These are phyloP conservation scores for Furcasterigmium furcatum DNA, from an alignment of 2,329 filamentous ascomycete species.

Conservation along the genomic window DNA sequence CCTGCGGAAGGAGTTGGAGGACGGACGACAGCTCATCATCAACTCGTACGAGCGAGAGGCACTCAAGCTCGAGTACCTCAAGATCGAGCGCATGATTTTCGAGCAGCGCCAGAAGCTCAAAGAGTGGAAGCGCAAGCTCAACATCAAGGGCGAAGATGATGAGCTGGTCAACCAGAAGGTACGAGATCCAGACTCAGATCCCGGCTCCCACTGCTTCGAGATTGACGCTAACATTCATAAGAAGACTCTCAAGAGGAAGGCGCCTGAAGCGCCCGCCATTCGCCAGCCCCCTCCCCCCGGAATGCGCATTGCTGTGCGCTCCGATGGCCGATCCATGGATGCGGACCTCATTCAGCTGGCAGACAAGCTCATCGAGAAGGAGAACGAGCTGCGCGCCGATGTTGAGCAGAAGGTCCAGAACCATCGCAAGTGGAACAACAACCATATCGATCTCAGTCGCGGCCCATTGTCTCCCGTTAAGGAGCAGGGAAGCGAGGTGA, in stretches of 20 bases:
- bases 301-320: conserved; percentile 65
- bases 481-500: conserved; percentile 57
- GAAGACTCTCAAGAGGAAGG: conserved; percentile 70
- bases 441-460: conserved; percentile 84
- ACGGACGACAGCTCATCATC: conserved; percentile 76
- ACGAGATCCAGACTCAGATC: conserved; percentile 12
- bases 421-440: conserved; percentile 88
- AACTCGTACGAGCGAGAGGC: conserved; percentile 78
- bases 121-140: conserved; percentile 81
- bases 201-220: conserved; percentile 20
- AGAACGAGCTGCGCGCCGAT: conserved; percentile 75
- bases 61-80: conserved; percentile 73
- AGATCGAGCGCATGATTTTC: conserved; percentile 74
- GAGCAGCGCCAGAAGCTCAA: conserved; percentile 79
- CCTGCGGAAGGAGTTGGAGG: conserved; percentile 85
- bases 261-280: conserved; percentile 55
- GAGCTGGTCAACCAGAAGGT: conserved; percentile 94
- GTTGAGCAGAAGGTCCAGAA: conserved; percentile 85
- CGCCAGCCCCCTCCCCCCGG: conserved; percentile 59
- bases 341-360: conserved; percentile 75
- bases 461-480: conserved; percentile 77
- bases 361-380: conserved; percentile 76
- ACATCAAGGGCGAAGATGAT: conserved; percentile 90
- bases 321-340: conserved; percentile 69
- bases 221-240: conserved; percentile 28